phyloP scores from a whole-genome alignment of 768 basidiomycete species.

The Baorangia bicolor region DNA sequence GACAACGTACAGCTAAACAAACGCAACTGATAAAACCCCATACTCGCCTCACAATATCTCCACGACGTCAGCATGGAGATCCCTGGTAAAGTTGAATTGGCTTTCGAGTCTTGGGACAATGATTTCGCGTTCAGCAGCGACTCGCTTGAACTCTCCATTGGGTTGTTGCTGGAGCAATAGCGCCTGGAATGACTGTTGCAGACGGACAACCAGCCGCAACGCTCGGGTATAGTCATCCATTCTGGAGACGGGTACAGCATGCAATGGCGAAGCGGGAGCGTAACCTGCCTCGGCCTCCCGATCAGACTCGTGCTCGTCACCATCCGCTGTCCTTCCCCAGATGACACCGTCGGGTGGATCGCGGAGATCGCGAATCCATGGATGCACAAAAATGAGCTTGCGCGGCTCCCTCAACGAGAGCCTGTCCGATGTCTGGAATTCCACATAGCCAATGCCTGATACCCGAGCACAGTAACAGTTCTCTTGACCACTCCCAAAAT shows the following conservation, averaged over 20 bases:
- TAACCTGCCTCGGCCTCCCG: background rate
- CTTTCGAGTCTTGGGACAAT: background rate
- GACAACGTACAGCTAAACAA: too few relatives aligned
- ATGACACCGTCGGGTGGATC: background rate
- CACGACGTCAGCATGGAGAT: too few relatives aligned
- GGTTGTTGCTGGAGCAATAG: conserved; percentile 6
- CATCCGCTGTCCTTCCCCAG: background rate
- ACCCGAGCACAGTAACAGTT: too few relatives aligned
- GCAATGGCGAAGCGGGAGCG: background rate
- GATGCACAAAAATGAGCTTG: background rate
- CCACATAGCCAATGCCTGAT: too few relatives aligned
- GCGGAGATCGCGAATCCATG: conserved; percentile 7
- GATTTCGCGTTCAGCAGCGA: conserved; percentile 2
- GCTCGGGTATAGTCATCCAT: too few relatives aligned
- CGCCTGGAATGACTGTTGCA: conserved; percentile 1
- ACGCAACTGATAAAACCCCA: too few relatives aligned
- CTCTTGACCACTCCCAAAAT: background rate
- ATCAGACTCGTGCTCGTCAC: background rate
- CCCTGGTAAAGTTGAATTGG: too few relatives aligned
- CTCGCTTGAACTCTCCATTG: conserved; percentile 16
- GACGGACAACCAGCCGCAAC: conserved; percentile 2
- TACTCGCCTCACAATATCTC: too few relatives aligned
- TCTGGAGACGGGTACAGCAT: background rate
- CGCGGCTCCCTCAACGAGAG: background rate
- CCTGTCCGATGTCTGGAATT: background rate